phyloP scores from a whole-genome alignment of 2,329 filamentous ascomycete species.

The Blumeriella jaapii region DNA sequence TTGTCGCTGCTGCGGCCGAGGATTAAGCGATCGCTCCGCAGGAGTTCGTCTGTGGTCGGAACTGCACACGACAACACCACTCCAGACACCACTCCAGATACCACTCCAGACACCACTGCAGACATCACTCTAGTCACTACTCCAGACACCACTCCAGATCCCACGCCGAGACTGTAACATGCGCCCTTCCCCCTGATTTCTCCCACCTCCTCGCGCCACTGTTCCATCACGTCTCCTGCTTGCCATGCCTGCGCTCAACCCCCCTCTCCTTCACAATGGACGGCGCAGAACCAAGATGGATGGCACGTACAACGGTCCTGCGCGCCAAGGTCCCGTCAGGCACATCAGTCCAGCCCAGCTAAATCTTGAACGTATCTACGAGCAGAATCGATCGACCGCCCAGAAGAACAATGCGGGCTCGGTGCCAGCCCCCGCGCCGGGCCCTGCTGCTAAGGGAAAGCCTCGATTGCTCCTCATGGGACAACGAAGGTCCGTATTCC shows the following conservation, averaged over 20 bases:
- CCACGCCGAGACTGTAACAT: neutral
- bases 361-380: slow-evolving; percentile 50
- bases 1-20: too few species aligned
- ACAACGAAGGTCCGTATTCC: slow-evolving; percentile 61
- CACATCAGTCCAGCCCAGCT: slow-evolving; percentile 46
- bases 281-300: slow-evolving; percentile 23
- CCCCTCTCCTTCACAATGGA: slow-evolving; percentile 23
- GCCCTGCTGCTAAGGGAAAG: slow-evolving; percentile 47
- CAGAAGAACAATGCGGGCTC: slow-evolving; percentile 37
- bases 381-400: slow-evolving; percentile 46
- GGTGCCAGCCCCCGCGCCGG: slow-evolving; percentile 33
- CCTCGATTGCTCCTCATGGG: slow-evolving; percentile 90
- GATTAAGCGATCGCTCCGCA: too few species aligned
- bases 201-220: neutral
- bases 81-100: too few species aligned
- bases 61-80: too few species aligned
- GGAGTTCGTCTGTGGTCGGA: too few species aligned
- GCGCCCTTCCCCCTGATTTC: neutral
- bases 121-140: too few species aligned
- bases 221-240: slow-evolving; percentile 2
- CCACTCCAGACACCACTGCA: too few species aligned
- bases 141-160: too few species aligned
- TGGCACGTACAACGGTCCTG: slow-evolving; percentile 23
- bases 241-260: too few species aligned
- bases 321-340: slow-evolving; percentile 28